Evolutionary conservation across 2,329 filamentous ascomycete species (phyloP), one percentile per base, ranked within the genome.

Genomic region (Incumbomyces delicatus): DNA sequence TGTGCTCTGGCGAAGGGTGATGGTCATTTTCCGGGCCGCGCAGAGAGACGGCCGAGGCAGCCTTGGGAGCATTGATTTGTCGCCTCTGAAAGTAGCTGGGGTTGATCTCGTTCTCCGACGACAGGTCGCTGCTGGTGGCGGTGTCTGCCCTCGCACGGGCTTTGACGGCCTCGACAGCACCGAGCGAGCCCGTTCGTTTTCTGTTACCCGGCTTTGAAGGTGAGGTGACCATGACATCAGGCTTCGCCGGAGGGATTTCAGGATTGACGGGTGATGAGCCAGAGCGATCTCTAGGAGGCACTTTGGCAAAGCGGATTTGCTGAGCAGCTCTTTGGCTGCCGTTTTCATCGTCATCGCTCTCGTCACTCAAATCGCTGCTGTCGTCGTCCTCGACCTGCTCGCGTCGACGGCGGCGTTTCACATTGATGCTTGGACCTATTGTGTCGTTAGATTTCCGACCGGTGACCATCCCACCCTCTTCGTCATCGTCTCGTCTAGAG

Each of bases 291-390:
- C 89, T 79, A 36, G 95, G 76, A 1, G 92, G 90, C 86, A 95
- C 90, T 67, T 96, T 96, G 41, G 85, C 81, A 65, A 98, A 98
- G 61, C 90, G 89, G 63, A 96, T 95, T 63, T 94, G 87, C 61
- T 94, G 87, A 2, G 84, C 83, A 37, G 85, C 83, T 45, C 84
- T 63, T 55, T 61, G 60, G 37, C 54, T 55, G 33, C 58, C 61
- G 17, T 78, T 74, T 2, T 68, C 70, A 38, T 80, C 77, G 7
- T 83, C 79, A 37, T 83, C 79, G 58, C 77, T 82, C 52, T 82
- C 77, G 56, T 82, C 78, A 52, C 77, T 81, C 44, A 82, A 60
- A 57, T 82, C 78, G 58, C 77, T 81, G 60, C 78, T 81, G 57
- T 82, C 78, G 34, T 82, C 79, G 47, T 81, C 78, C 47, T 81